These are phyloP conservation scores for Vanderwaltozyma yarrowii DNA, from an alignment of 805 yeast genomes.

Conservation along the genomic window DNA sequence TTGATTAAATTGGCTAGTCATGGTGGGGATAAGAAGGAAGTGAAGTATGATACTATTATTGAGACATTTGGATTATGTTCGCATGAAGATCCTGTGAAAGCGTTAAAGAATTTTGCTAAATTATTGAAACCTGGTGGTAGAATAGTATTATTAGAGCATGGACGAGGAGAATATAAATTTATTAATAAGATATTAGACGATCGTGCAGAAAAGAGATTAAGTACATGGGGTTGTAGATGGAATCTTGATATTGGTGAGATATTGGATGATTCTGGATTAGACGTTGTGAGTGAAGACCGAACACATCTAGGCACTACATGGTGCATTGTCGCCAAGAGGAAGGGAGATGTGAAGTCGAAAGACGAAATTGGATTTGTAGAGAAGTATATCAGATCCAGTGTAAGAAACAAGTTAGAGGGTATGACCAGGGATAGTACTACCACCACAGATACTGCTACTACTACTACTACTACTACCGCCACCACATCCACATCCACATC, in stretches of 20 bases:
- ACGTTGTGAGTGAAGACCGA: slow-evolving; percentile 67
- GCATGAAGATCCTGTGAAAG: slow-evolving; percentile 83
- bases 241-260: slow-evolving; percentile 87
- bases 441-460: too few species aligned
- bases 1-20: slow-evolving; percentile 45
- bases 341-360: slow-evolving; percentile 45
- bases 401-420: slow-evolving; percentile 20
- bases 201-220: slow-evolving; percentile 72
- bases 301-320: slow-evolving; percentile 90
- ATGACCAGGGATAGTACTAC: not conserved
- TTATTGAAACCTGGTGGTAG: slow-evolving; percentile 85
- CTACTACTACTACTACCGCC: too few species aligned
- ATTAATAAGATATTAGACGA: slow-evolving; percentile 74
- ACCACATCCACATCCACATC: too few species aligned
- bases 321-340: slow-evolving; percentile 66
- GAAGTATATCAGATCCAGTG: slow-evolving; percentile 36
- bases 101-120: slow-evolving; percentile 60
- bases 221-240: slow-evolving; percentile 97
- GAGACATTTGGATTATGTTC: slow-evolving; percentile 96
- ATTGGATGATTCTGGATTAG: slow-evolving; percentile 73
- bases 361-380: slow-evolving; percentile 42
- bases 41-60: slow-evolving; percentile 80
- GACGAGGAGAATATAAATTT: slow-evolving; percentile 70
- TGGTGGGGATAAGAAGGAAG: slow-evolving; percentile 17
- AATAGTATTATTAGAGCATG: slow-evolving; percentile 83